Base-by-base conservation (phyloP, 2,329 filamentous ascomycete species). In the Diaporthe sp. region DNA sequence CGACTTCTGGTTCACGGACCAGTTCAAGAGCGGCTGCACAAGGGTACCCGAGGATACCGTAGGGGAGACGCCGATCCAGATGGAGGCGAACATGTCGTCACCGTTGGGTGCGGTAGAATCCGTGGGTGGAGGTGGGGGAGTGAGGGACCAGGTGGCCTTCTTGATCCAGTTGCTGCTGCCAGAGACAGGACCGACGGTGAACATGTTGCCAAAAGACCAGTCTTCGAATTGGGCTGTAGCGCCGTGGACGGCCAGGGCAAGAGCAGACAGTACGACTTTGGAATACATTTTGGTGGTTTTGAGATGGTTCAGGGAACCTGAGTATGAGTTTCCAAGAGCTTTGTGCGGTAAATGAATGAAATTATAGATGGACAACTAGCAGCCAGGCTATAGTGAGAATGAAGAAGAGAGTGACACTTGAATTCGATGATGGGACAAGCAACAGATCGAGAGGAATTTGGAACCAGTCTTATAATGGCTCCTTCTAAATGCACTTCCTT, bases 11-110 rank as follows among this genome's bases (percentile, higher is more conserved):
- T 58, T 45, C 28, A 57, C 50, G 28, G 50, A 42, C 68, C 68
- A 71, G 19, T 71, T 71, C 40, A 71, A 9, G 7, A 71, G 68
- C 54, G 68, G 68, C 52, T 71, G 68, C 10, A 71, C 68, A 25
- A 71, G 40, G 1, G 68, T 60, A 19, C 50, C 42, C 22, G 50
- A 28, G 35, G 68, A 47, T 5, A 47, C 55, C 0, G 54, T 33
- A 1, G n/a, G 35, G 9, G 68, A 60, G 19, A 71, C 33, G 17
- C 68, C 52, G 9, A 71, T 45, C 68, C 68, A 71, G 33, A 57
- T 40, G 1, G 68, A 71, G 17, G 40, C 68, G 28, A 60, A 71
- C 35, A 71, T 71, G 13, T 64, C 25, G 38, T 61, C 58, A 7
- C 58, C 38, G 2, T 30, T n/a, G n/a, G 60, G 40, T 0, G 60